These are phyloP conservation scores for Striga hermonthica DNA, from an alignment of 305 asterid genomes.

Conservation along the genomic window DNA sequence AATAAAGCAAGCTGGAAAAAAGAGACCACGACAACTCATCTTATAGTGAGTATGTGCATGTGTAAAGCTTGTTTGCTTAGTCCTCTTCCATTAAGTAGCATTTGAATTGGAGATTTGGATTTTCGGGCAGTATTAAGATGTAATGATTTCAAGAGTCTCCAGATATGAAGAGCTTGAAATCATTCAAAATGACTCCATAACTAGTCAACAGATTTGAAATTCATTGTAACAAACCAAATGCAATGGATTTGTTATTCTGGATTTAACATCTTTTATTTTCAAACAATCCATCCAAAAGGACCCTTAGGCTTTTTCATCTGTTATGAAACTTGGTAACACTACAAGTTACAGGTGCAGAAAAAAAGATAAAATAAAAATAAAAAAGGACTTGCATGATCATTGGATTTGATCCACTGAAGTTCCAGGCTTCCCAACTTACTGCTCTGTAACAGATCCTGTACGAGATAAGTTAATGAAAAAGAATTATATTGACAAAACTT, in stretches of 20 bases:
- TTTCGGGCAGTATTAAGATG: too few species aligned
- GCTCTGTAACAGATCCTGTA: conserved; percentile 66
- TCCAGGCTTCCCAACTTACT: conserved; percentile 71
- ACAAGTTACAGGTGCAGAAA: conserved; percentile 23
- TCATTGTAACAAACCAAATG: too few species aligned
- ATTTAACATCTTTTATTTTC: too few species aligned
- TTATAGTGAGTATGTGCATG: conserved; percentile 17
- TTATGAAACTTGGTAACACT: background rate
- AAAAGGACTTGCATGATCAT: conserved; percentile 61
- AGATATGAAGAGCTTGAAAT: too few species aligned
- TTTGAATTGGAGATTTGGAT: too few species aligned
- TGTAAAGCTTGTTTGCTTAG: conserved; percentile 15
- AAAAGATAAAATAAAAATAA: background rate
- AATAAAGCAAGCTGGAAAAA: conserved; percentile 18
- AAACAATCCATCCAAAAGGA: too few species aligned
- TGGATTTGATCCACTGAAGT: conserved; percentile 82
- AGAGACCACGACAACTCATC: background rate
- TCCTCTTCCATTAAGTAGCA: conserved; percentile 9
- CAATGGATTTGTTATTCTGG: too few species aligned
- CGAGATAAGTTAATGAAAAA: conserved; percentile 30
- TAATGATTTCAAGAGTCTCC: too few species aligned
- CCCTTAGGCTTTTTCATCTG: conserved; percentile 2
- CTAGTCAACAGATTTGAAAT: too few species aligned
- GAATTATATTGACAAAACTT: conserved; percentile 9
- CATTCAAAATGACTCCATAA: too few species aligned